A percentile compares a stretch with the other conserved stretches of the same genome.
Conservation (phyloP, 805 yeast species). For the Candida pini region DNA sequence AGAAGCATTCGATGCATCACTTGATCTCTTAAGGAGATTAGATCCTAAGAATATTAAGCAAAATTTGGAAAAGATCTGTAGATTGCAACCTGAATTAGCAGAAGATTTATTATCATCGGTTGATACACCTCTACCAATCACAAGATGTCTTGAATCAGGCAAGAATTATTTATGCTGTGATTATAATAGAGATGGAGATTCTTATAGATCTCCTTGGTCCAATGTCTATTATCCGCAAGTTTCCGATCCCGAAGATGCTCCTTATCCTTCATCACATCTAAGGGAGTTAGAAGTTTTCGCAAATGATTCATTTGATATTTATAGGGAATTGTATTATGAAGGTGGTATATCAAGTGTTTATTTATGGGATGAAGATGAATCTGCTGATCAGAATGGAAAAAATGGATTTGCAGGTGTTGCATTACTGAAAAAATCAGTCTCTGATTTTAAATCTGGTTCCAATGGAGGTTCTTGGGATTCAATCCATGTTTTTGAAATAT, state of each 20-base stretch:
- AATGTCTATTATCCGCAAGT: slow-evolving; percentile 58
- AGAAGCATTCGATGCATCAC: slow-evolving; percentile 66
- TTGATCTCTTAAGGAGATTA: slow-evolving; percentile 70
- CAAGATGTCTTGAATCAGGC: slow-evolving; percentile 47
- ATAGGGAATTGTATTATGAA: slow-evolving; percentile 90
- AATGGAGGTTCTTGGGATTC: slow-evolving; percentile 76
- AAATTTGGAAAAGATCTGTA: slow-evolving; percentile 43
- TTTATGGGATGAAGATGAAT: slow-evolving; percentile 77
- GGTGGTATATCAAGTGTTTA: slow-evolving; percentile 90
- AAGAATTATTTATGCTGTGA: slow-evolving; percentile 82
- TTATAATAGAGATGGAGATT: slow-evolving; percentile 92
- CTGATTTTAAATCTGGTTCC: slow-evolving; percentile 36
- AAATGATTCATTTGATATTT: slow-evolving; percentile 87
- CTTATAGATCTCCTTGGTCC: slow-evolving; percentile 87
- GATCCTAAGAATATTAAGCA: slow-evolving; percentile 56
- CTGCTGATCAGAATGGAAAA: slow-evolving; percentile 36
- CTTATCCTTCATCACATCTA: slow-evolving; percentile 61
- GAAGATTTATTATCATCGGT: slow-evolving; percentile 83
- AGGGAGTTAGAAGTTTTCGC: slow-evolving; percentile 75
- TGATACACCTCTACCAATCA: slow-evolving; percentile 70
- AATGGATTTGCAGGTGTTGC: slow-evolving; percentile 87
- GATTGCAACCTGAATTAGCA: slow-evolving; percentile 62
- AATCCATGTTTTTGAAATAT: slow-evolving; percentile 84
- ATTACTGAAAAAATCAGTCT: slow-evolving; percentile 61
- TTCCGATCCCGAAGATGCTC: slow-evolving; percentile 57